These are phyloP conservation scores for Parasitella parasitica DNA, from an alignment of 371 early-diverging fungal genomes.

Conservation along the genomic window DNA sequence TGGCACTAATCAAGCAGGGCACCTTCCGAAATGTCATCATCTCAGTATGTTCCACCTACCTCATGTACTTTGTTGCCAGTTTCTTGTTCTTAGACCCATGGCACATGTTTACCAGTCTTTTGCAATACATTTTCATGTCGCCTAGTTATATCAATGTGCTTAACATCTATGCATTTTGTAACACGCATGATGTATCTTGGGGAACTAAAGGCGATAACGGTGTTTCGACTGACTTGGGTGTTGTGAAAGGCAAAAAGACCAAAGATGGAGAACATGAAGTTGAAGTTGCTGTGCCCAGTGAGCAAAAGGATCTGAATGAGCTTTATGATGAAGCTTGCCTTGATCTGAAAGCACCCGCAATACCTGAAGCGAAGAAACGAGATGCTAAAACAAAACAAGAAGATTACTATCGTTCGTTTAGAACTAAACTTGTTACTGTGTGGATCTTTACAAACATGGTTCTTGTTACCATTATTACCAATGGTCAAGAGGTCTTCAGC, in stretches of 20 bases:
- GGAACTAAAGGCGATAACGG: slow-evolving; percentile 88
- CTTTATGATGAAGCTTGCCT: slow-evolving; percentile 67
- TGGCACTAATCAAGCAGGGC: slow-evolving; percentile 25
- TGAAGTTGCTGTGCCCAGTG: slow-evolving; percentile 72
- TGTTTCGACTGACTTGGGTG: slow-evolving; percentile 45
- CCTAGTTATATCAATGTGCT: slow-evolving; percentile 86
- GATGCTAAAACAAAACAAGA: slow-evolving; percentile 79
- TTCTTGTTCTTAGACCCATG: slow-evolving; percentile 76
- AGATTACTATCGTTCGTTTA: slow-evolving; percentile 83
- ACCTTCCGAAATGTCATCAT: slow-evolving; percentile 61
- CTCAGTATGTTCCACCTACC: slow-evolving; percentile 66
- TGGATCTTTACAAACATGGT: slow-evolving; percentile 84
- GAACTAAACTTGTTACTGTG: slow-evolving; percentile 74
- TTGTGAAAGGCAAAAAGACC: slow-evolving; percentile 40
- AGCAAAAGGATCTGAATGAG: slow-evolving; percentile 75
- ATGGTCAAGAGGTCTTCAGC: slow-evolving; percentile 24
- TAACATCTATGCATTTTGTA: slow-evolving; percentile 92
- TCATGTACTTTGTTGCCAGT: slow-evolving; percentile 63
- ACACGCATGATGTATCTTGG: slow-evolving; percentile 93
- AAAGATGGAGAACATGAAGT: slow-evolving; percentile 34
- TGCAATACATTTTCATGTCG: slow-evolving; percentile 85
- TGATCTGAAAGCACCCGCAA: slow-evolving; percentile 42
- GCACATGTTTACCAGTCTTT: slow-evolving; percentile 91
- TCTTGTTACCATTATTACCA: slow-evolving; percentile 57
- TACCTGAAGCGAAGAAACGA: slow-evolving; percentile 54